phyloP scores from a whole-genome alignment of 352 stramenopile genomes.

The Peronospora destructor region DNA sequence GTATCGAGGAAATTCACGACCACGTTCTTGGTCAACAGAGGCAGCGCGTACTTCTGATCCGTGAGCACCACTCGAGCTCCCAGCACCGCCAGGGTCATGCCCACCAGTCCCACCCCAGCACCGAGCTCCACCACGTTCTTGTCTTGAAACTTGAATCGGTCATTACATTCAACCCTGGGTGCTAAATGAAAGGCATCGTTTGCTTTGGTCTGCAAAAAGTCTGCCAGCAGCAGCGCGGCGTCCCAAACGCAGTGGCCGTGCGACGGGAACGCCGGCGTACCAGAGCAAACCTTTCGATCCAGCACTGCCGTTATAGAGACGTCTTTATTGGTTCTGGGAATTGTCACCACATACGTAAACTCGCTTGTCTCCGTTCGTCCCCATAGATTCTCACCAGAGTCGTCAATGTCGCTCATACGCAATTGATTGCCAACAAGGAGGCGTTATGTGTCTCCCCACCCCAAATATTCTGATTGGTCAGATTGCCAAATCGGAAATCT shows the following conservation, averaged over 20 bases:
- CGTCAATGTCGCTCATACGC: neutral
- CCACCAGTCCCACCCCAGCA: slow-evolving; percentile 43
- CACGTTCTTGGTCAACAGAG: slow-evolving; percentile 43
- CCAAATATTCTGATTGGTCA: no score
- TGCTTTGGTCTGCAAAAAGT: slow-evolving; percentile 34
- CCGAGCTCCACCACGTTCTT: slow-evolving; percentile 39
- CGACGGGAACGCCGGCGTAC: slow-evolving; percentile 34
- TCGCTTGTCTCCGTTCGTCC: slow-evolving; percentile 28
- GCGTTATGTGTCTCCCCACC: no score
- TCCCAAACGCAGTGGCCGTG: slow-evolving; percentile 57
- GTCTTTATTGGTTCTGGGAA: neutral
- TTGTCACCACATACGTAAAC: slow-evolving; percentile 31
- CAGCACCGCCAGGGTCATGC: slow-evolving; percentile 41
- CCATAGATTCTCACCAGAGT: slow-evolving; percentile 23
- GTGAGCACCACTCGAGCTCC: slow-evolving; percentile 39
- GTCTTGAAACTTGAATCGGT: slow-evolving; percentile 7
- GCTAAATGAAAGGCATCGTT: neutral
- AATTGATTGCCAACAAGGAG: no score
- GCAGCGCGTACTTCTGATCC: slow-evolving; percentile 46
- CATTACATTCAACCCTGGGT: neutral
- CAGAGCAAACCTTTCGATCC: slow-evolving; percentile 30
- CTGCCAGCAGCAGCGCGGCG: slow-evolving; percentile 40
- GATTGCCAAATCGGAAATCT: no score
- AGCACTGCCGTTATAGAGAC: slow-evolving; percentile 31
- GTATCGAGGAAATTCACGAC: slow-evolving; percentile 28